phyloP scores from a whole-genome alignment of 2,329 filamentous ascomycete genomes.

The Botrytis cinerea region DNA sequence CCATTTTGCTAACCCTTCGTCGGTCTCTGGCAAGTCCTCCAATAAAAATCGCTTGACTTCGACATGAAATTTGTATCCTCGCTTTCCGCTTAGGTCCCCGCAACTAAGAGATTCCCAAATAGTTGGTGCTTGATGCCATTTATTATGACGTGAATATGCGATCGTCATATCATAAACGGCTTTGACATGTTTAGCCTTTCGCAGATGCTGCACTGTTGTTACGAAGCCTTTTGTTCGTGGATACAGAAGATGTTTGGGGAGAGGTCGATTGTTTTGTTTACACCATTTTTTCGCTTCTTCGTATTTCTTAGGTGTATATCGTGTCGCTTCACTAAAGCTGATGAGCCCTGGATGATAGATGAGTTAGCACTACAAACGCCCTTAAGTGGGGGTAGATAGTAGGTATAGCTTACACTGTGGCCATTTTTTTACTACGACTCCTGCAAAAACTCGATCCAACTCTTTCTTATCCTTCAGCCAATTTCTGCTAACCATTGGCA shows the following conservation, averaged over 20 bases:
- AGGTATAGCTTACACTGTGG: constrained; percentile 55
- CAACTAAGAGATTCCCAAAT: constrained; percentile 56
- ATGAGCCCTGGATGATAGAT: constrained; percentile 54
- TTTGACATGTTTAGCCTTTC: constrained; percentile 52
- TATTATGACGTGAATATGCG: constrained; percentile 50
- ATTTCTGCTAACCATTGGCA: constrained; percentile 62
- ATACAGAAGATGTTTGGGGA: constrained; percentile 60
- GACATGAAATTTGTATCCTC: constrained; percentile 52
- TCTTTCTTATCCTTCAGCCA: constrained; percentile 60
- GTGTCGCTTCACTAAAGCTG: constrained; percentile 64
- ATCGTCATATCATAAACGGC: constrained; percentile 59
- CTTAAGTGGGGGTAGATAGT: background rate
- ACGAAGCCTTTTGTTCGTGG: constrained; percentile 63
- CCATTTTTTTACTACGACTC: constrained; percentile 53
- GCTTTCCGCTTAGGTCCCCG: constrained; percentile 44
- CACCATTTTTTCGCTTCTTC: constrained; percentile 55
- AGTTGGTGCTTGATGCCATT: constrained; percentile 50
- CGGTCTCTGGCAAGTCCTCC: constrained; percentile 50
- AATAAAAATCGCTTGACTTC: constrained; percentile 52
- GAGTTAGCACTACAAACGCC: constrained; percentile 20
- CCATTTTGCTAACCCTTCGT: constrained; percentile 53
- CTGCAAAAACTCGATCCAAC: constrained; percentile 57
- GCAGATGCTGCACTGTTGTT: constrained; percentile 57
- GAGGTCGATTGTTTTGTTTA: constrained; percentile 49
- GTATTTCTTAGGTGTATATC: constrained; percentile 57